Percentiles rank a stretch among this genome's conserved stretches.
phyloP scores from a whole-genome alignment of 495 filamentous ascomycete genomes.

The Xylaria scruposa region DNA sequence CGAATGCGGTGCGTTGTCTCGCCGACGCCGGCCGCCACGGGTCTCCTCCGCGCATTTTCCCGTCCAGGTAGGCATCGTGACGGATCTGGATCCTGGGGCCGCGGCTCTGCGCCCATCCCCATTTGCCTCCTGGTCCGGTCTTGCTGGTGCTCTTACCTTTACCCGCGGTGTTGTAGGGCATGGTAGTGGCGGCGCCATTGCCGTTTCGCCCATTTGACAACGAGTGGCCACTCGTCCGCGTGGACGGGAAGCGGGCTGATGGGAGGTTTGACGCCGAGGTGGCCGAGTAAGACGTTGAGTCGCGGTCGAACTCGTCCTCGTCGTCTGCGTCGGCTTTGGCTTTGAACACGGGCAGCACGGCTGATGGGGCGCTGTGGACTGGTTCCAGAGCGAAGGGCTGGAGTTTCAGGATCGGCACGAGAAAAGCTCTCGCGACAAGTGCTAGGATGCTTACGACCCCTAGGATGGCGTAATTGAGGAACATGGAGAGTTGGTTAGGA shows the following conservation, averaged over 20 bases:
- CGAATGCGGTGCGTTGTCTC: conserved; percentile 29
- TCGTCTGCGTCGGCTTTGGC: conserved; percentile 55
- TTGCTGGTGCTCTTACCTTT: conserved; percentile 22
- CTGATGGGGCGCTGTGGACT: conserved; percentile 28
- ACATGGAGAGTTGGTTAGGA: conserved; percentile 84
- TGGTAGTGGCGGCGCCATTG: conserved; percentile 25
- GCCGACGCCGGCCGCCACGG: conserved; percentile 23
- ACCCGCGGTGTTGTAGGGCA: conserved; percentile 25
- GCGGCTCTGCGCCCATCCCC: conserved; percentile 42
- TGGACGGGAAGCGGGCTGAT: conserved; percentile 32
- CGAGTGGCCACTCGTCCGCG: conserved; percentile 33
- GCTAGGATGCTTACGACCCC: conserved; percentile 64
- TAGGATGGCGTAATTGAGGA: conserved; percentile 74
- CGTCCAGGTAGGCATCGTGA: conserved; percentile 42
- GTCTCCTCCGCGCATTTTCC: conserved; percentile 43
- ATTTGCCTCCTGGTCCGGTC: conserved; percentile 44
- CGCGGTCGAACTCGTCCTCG: conserved; percentile 32
- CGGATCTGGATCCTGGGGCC: conserved; percentile 54
- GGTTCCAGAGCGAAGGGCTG: conserved; percentile 53
- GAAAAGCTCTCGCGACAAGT: conserved; percentile 66
- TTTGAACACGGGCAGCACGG: conserved; percentile 52
- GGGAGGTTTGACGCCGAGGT: conserved; percentile 40
- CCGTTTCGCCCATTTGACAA: conserved; percentile 9
- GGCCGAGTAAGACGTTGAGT: conserved; percentile 33
- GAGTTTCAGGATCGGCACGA: conserved; percentile 56